Evolutionary conservation across 2,329 filamentous ascomycete species (phyloP).

Genomic region (Fusarium secorum): DNA sequence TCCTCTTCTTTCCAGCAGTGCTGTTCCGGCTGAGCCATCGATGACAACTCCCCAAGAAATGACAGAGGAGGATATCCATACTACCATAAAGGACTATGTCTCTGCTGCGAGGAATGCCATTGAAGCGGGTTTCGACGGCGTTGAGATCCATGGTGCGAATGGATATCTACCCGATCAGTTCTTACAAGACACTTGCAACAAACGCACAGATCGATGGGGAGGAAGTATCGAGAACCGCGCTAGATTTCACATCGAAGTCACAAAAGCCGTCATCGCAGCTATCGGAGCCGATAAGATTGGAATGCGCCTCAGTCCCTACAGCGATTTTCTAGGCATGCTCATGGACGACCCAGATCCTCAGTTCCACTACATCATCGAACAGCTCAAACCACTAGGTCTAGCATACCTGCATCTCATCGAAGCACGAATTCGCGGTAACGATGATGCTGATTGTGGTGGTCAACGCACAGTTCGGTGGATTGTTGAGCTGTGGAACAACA

Average conservation of each 20-base stretch:
- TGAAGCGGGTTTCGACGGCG: not conserved
- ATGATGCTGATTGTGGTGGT: not conserved
- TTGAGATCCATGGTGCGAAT: not conserved
- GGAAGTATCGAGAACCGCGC: not conserved
- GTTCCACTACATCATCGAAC: not conserved
- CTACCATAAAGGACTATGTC: not conserved
- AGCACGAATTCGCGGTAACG: not conserved
- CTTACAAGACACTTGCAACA: not conserved
- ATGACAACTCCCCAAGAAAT: not conserved
- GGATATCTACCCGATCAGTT: not conserved
- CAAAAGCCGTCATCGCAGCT: not conserved
- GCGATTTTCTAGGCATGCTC: not conserved
- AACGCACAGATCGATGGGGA: not conserved
- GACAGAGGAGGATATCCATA: not conserved
- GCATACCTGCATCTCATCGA: not conserved
- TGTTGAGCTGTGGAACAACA: not conserved
- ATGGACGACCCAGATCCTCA: not conserved
- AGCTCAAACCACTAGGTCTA: not conserved
- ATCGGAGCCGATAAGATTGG: not conserved
- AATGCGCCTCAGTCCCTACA: not conserved
- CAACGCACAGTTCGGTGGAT: not conserved
- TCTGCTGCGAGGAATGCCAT: not conserved
- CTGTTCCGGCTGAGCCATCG: not conserved
- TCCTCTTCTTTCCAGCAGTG: not conserved
- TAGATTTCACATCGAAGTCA: not conserved